Evolutionary conservation across 2,329 filamentous ascomycete species (phyloP).

Genomic region (Colletotrichum chlorophyti): DNA sequence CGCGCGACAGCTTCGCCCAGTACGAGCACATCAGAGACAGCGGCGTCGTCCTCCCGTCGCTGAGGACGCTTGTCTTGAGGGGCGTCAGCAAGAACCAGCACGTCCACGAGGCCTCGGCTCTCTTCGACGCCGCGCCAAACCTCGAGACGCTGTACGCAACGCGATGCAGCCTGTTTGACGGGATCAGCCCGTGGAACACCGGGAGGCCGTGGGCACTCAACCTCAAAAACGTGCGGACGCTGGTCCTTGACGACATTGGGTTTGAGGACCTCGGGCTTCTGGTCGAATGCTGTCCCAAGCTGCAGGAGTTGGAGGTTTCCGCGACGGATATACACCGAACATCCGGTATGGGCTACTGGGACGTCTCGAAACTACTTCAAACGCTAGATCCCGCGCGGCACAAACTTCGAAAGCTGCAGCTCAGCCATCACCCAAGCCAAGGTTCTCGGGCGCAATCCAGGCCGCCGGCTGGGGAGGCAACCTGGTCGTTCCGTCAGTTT

Average conservation of each 20-base stretch:
- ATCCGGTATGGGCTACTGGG: constrained; percentile 6
- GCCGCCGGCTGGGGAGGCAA: background rate
- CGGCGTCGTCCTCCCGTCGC: background rate
- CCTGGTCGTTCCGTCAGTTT: constrained; percentile 4
- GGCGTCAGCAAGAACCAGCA: constrained; percentile 15
- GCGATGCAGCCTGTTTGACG: constrained; percentile 14
- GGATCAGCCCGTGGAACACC: background rate
- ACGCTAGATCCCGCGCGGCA: background rate
- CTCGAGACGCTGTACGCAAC: background rate
- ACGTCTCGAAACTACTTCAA: constrained; percentile 13
- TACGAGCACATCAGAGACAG: constrained; percentile 14
- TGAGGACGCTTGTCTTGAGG: background rate
- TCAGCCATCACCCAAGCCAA: background rate
- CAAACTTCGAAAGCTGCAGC: background rate
- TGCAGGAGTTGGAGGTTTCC: constrained; percentile 12
- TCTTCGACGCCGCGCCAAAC: constrained; percentile 14
- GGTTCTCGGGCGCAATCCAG: background rate
- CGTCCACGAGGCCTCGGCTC: background rate
- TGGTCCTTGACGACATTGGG: constrained; percentile 5
- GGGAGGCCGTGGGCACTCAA: constrained; percentile 1
- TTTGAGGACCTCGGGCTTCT: constrained; percentile 7
- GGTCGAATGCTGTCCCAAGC: constrained; percentile 2
- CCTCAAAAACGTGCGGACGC: background rate
- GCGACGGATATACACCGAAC: constrained; percentile 13
- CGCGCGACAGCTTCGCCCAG: constrained; percentile 15